phyloP scores from a whole-genome alignment of 805 yeast genomes.

The Yarrowia osloensis region DNA sequence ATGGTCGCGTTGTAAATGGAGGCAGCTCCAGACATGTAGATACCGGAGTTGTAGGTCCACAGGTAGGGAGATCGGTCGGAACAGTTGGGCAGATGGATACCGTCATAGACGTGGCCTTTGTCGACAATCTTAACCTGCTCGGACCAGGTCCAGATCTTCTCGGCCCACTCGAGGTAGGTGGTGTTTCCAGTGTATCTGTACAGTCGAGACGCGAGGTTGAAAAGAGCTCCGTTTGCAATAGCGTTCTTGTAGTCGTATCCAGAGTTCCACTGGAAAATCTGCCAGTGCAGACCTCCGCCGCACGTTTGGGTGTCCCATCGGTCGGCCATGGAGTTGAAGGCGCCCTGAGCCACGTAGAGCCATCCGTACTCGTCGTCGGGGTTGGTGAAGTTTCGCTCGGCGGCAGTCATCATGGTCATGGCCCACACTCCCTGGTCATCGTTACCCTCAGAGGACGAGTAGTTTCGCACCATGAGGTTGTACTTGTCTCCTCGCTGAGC shows the following conservation, averaged over 20 bases:
- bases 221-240: slow-evolving; percentile 85
- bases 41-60: slow-evolving; percentile 89
- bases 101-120: slow-evolving; percentile 48
- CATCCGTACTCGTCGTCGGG: slow-evolving; percentile 72
- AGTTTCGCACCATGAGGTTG: slow-evolving; percentile 85
- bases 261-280: slow-evolving; percentile 88
- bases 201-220: slow-evolving; percentile 82
- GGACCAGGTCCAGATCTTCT: slow-evolving; percentile 81
- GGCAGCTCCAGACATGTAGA: slow-evolving; percentile 77
- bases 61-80: slow-evolving; percentile 56
- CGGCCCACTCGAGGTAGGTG: slow-evolving; percentile 74
- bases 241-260: slow-evolving; percentile 94
- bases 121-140: slow-evolving; percentile 52
- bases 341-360: slow-evolving; percentile 84
- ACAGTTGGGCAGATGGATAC: slow-evolving; percentile 59
- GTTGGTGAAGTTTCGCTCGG: slow-evolving; percentile 80
- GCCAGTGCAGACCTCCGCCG: slow-evolving; percentile 94
- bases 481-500: slow-evolving; percentile 73
- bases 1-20: slow-evolving; percentile 71
- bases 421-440: slow-evolving; percentile 99
- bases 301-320: slow-evolving; percentile 82
- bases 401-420: slow-evolving; percentile 86
- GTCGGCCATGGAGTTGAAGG: slow-evolving; percentile 83
- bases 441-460: slow-evolving; percentile 90
- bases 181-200: slow-evolving; percentile 79